phyloP scores from a whole-genome alignment of 169 alveolate genomes.

The Babesia gibsoni region DNA sequence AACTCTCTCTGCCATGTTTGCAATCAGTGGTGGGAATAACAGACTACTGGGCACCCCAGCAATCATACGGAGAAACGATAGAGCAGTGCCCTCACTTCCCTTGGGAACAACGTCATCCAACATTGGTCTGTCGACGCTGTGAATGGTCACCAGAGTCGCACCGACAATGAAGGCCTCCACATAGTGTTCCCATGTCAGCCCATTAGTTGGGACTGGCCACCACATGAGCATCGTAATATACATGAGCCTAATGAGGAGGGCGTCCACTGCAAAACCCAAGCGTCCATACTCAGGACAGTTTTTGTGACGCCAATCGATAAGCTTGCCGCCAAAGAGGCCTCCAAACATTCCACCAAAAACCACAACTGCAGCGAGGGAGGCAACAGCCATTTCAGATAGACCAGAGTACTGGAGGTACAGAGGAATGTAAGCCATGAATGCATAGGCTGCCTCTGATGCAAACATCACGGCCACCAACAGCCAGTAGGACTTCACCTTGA shows the following conservation, averaged over 20 bases:
- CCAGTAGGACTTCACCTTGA: conserved; percentile 23
- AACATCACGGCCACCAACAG: conserved; percentile 50
- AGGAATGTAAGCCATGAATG: conserved; percentile 84
- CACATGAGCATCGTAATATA: conserved; percentile 68
- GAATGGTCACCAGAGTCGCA: conserved; percentile 85
- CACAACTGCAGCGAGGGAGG: conserved; percentile 76
- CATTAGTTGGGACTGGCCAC: conserved; percentile 63
- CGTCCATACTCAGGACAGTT: conserved; percentile 82
- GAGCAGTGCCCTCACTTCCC: conserved; percentile 83
- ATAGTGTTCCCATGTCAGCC: conserved; percentile 44
- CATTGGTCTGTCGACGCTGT: conserved; percentile 86
- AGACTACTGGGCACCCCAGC: conserved; percentile 85
- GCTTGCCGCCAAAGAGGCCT: conserved; percentile 86
- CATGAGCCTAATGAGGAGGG: conserved; percentile 73
- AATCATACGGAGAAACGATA: conserved; percentile 77
- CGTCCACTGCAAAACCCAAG: conserved; percentile 76
- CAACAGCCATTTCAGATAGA: conserved; percentile 82
- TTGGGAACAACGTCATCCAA: conserved; percentile 87
- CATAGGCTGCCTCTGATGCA: conserved; percentile 87
- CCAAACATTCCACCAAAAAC: conserved; percentile 86
- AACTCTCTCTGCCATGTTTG: conserved; percentile 80
- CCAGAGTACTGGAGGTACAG: conserved; percentile 88
- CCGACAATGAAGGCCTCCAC: conserved; percentile 78
- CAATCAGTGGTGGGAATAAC: conserved; percentile 86
- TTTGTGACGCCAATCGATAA: conserved; percentile 80